Evolutionary conservation across 1,284 basidiomycete species (phyloP).

Genomic region (Tausonia pullulans): DNA sequence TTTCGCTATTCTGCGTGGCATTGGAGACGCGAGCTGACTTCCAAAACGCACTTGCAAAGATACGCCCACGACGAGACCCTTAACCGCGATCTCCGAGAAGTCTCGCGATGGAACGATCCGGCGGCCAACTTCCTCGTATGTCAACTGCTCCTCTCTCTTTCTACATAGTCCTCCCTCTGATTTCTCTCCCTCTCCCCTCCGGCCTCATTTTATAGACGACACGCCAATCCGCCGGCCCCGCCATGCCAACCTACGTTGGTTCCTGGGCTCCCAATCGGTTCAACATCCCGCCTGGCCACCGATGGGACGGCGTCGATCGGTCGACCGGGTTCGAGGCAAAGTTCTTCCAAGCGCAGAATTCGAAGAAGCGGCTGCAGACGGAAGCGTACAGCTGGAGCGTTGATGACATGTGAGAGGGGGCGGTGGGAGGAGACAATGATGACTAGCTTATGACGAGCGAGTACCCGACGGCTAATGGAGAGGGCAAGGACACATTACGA

Average conservation of each 20-base stretch:
- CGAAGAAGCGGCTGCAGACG: conserved; percentile 51
- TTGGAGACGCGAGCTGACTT: neutral
- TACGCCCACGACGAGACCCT: conserved; percentile 71
- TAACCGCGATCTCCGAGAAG: conserved; percentile 67
- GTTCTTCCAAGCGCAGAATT: conserved; percentile 68
- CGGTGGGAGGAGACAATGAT: neutral
- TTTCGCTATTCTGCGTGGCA: neutral
- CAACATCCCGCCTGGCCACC: conserved; percentile 83
- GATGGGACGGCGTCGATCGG: conserved; percentile 93
- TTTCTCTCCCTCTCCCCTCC: conserved; percentile 9
- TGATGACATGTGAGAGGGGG: conserved; percentile 62
- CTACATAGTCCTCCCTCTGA: neutral
- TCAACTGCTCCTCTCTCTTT: conserved; percentile 5
- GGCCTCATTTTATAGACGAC: conserved; percentile 40
- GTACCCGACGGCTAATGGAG: too few relatives aligned
- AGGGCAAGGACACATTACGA: too few relatives aligned
- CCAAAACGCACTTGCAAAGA: conserved; percentile 23
- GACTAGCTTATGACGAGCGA: too few relatives aligned
- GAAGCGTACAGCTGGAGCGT: conserved; percentile 74
- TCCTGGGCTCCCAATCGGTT: conserved; percentile 92
- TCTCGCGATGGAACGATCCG: conserved; percentile 87
- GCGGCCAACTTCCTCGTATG: conserved; percentile 72
- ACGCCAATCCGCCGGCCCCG: conserved; percentile 59
- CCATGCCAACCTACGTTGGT: conserved; percentile 73
- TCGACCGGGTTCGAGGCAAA: conserved; percentile 93